phyloP scores from a whole-genome alignment of 1,139 yeast genomes.

The Spathaspora sp. region DNA sequence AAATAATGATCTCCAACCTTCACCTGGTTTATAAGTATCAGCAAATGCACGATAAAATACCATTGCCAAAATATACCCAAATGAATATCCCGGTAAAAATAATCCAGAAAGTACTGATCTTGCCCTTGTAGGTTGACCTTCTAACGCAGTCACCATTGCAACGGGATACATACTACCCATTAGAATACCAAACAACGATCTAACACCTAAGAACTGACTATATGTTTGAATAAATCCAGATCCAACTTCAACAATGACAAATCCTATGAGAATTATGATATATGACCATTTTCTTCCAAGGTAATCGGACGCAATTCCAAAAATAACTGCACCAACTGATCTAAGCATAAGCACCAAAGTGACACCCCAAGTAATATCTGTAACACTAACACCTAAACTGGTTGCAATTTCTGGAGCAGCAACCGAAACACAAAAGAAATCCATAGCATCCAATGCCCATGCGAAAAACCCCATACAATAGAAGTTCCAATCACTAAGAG shows the following conservation, averaged over 20 bases:
- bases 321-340: conserved; percentile 75
- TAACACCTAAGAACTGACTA: conserved; percentile 63
- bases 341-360: conserved; percentile 78
- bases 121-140: conserved; percentile 34
- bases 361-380: conserved; percentile 74
- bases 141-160: conserved; percentile 32
- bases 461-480: conserved; percentile 63
- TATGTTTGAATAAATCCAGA: conserved; percentile 72
- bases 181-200: conserved; percentile 38
- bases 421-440: conserved; percentile 71
- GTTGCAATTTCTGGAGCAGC: conserved; percentile 57
- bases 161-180: conserved; percentile 42
- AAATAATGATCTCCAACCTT: conserved; percentile 72
- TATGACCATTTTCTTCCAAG: conserved; percentile 77
- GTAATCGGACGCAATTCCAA: conserved; percentile 65
- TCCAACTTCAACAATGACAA: conserved; percentile 64
- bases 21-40: conserved; percentile 48
- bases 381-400: conserved; percentile 47
- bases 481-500: conserved; percentile 49
- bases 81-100: conserved; percentile 39
- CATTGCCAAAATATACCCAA: conserved; percentile 38
- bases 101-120: conserved; percentile 38
- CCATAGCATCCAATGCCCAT: conserved; percentile 83
- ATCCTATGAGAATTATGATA: conserved; percentile 49
- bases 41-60: conserved; percentile 52